phyloP scores from a whole-genome alignment of 345 rosid genomes.

The Trapa incisa region DNA sequence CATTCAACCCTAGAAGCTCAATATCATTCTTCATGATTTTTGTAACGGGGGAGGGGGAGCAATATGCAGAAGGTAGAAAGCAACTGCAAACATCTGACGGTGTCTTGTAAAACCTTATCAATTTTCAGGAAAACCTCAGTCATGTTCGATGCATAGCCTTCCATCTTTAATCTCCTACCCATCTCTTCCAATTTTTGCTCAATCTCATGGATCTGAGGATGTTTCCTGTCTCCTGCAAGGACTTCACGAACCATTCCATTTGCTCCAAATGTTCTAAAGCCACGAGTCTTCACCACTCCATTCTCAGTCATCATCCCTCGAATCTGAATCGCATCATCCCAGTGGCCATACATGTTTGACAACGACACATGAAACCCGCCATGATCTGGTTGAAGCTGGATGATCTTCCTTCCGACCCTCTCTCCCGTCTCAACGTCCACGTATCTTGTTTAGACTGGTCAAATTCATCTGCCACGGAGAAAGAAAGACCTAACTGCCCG shows the following conservation, averaged over 20 bases:
- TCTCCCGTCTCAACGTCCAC: constrained; percentile 41
- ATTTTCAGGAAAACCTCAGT: constrained; percentile 36
- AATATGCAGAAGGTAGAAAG: constrained; percentile 32
- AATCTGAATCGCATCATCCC: constrained; percentile 40
- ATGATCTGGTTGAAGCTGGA: constrained; percentile 46
- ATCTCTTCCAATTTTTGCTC: constrained; percentile 35
- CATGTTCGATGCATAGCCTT: constrained; percentile 36
- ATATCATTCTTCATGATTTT: constrained; percentile 32
- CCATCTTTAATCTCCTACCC: constrained; percentile 22
- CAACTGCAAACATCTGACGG: constrained; percentile 45
- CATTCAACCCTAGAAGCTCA: not conserved
- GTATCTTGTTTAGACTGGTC: not conserved
- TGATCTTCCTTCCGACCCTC: constrained; percentile 44
- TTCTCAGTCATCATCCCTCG: constrained; percentile 35
- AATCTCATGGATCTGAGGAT: constrained; percentile 27
- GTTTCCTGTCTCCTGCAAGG: constrained; percentile 36
- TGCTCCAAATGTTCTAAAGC: constrained; percentile 44
- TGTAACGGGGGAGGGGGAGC: constrained; percentile 16
- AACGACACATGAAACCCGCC: constrained; percentile 47
- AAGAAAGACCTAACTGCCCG: not conserved
- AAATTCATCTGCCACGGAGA: not conserved
- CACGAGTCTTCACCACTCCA: constrained; percentile 41
- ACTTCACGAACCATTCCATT: constrained; percentile 41
- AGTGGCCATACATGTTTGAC: constrained; percentile 44
- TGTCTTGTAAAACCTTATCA: constrained; percentile 38